These are phyloP conservation scores for Taxillus chinensis DNA, from an alignment of 164 flowering plant species.

Conservation along the genomic window DNA sequence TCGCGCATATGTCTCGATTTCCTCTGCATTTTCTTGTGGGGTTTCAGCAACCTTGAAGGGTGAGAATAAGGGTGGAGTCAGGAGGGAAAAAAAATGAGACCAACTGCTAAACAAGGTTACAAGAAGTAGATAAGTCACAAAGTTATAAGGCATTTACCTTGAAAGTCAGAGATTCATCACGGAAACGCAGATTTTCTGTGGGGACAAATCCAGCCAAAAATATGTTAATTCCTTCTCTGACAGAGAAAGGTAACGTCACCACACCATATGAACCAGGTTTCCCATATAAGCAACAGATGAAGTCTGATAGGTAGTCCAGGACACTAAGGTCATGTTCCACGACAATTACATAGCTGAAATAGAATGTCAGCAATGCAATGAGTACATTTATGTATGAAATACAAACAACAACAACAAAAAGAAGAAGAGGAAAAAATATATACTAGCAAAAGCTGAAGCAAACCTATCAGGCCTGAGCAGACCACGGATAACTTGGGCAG, in stretches of 20 bases:
- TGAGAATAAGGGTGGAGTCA: not conserved
- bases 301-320: constrained; percentile 92
- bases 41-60: constrained; percentile 82
- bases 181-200: constrained; percentile 92
- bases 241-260: constrained; percentile 97
- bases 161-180: constrained; percentile 92
- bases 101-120: not conserved
- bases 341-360: constrained; percentile 91
- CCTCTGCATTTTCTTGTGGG: constrained; percentile 92
- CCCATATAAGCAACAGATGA: constrained; percentile 98
- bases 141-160: constrained; percentile 37
- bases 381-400: not conserved
- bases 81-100: not conserved
- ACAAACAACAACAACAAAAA: not conserved
- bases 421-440: too few relatives aligned
- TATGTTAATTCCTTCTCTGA: constrained; percentile 95
- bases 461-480: constrained; percentile 88
- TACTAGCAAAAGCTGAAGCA: not conserved
- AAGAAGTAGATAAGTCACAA: not conserved
- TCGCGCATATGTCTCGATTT: constrained; percentile 84
- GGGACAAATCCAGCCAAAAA: constrained; percentile 97
- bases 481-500: constrained; percentile 90
- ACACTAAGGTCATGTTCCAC: constrained; percentile 99
- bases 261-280: constrained; percentile 98
- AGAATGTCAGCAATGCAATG: constrained; percentile 6